Conservation (phyloP, 139 green algal species). For the Closterium sp. region DNA sequence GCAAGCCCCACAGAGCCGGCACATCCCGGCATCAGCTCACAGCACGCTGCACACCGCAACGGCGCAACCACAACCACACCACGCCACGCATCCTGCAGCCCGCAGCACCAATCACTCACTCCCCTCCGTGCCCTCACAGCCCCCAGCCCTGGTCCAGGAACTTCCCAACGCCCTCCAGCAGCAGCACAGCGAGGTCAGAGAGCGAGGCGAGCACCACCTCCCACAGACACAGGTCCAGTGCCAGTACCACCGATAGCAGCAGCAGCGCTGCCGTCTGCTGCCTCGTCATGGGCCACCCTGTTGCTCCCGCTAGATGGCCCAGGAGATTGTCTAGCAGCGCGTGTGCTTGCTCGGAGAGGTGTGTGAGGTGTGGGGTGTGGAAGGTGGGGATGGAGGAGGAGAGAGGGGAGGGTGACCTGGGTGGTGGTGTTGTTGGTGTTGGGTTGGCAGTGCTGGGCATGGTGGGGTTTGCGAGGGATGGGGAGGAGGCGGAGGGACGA, state of each 20-base stretch:
- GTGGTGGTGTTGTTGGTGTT: too few species aligned
- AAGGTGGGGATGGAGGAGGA: too few species aligned
- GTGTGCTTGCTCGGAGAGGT: not conserved
- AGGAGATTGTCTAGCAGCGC: not conserved
- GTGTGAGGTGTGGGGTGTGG: too few species aligned
- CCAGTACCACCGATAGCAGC: slow-evolving; percentile 47
- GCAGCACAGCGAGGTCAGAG: not conserved
- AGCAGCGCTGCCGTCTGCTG: slow-evolving; percentile 49
- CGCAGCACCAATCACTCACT: not conserved
- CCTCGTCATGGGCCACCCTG: slow-evolving; percentile 47
- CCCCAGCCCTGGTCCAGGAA: slow-evolving; percentile 37
- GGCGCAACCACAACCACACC: too few species aligned
- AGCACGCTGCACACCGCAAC: too few species aligned
- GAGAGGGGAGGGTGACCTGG: too few species aligned
- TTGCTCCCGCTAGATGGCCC: slow-evolving; percentile 7
- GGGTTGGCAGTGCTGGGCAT: too few species aligned
- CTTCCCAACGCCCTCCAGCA: not conserved
- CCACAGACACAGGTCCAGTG: slow-evolving; percentile 47
- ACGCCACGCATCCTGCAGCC: too few species aligned
- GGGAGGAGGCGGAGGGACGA: too few species aligned
- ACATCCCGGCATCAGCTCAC: too few species aligned
- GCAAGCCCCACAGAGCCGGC: too few species aligned
- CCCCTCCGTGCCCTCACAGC: not conserved
- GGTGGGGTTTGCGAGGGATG: too few species aligned
- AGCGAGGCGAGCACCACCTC: slow-evolving; percentile 24